Base-by-base conservation (phyloP, 345 rosid genomes). In the Arabis alpina region DNA sequence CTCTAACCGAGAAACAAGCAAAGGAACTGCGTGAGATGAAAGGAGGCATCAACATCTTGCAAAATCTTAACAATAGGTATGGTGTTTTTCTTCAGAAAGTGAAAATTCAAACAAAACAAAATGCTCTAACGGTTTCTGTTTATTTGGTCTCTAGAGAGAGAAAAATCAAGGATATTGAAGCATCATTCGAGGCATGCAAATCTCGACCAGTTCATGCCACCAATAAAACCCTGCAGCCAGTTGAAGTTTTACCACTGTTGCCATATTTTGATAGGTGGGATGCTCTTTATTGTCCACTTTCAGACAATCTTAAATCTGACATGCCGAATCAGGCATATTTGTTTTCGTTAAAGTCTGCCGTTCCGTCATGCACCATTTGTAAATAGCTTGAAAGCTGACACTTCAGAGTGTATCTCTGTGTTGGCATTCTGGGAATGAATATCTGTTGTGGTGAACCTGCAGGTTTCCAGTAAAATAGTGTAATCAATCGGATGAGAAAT, bases 1-100 rank as follows among this genome's bases (percentile, higher is more conserved):
- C 99, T 73, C 81, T 89, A 39, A 89, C 90, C 45, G 97, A 94
- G 82, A 94, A 94, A 50, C 95, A 88, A 85, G 99, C 99, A 24
- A 93, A 91, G 75, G 99, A 91, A 80, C 75, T 86, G 72, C 84
- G 94, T 45, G 96, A 91, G 74, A 77, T 78, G 88, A 92, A 85
- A 73, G 95, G 85, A 66, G 96, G 88, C 59, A 78, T 80, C 61
- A 82, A 72, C 77, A 77, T 90, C 77, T 81, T 89, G 88, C 89
- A 82, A 41, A 84, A 89, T 75, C 85, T 82, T 41, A 94, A 91
- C 77, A 79, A 84, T 63, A 87, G 99, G 99, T 94, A 27, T 80
- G 76, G 56, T 79, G 51, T 72, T 56, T 66, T 63, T 57, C 68
- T 69, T 32, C 13, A 34, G 44, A 60, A 12, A 12, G 9, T 32